Base-by-base conservation (phyloP, 257 asterid genomes). In the Fraxinus cuspidata region DNA sequence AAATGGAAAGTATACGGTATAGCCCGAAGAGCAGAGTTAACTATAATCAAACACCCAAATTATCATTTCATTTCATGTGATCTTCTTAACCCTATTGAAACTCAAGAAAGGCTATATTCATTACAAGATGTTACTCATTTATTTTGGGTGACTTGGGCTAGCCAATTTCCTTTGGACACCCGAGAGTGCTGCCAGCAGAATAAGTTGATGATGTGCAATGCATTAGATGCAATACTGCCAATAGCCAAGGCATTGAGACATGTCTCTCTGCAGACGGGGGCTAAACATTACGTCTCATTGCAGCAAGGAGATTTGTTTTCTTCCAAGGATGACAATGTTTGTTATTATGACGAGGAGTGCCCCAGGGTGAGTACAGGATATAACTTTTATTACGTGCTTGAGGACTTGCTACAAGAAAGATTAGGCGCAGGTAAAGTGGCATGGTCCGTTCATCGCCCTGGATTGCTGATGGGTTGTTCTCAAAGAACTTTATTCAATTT, bases 131-230 rank as follows among this genome's bases (percentile, higher is more conserved):
- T 81, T 6, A 92, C 97, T 2, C 97, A 94, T 51, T 18, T 92
- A 0, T 94, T 92, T 37, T 94, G 98, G 98, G 90, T 94, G 47
- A 94, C 97, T 0, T 94, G 98, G 98, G 94, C 95, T 3, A 88
- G 84, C 81, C 86, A 84, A 29, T 92, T 83, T 63, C 86, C 90
- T 7, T 81, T 92, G 5, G 95, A 94, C 74, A 88, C 87, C 82
- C 73, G 72, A 0, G 96, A 93, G 65, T 90, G 97, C 35, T 88
- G 81, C 31, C 81, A 92, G 21, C 86, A 87, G 75, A 94, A 94
- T 78, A 81, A 79, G 79, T 80, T 72, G 44, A 94, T 94, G 97
- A 87, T 94, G 96, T 84, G 89, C 18, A 92, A 92, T 16, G 96
- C 77, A 56, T 78, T 94, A 19, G 72, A 83, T 16, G 88, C 82